Base-by-base conservation (phyloP, 495 filamentous ascomycete species). In the Lasiosphaeriaceae sp. region DNA sequence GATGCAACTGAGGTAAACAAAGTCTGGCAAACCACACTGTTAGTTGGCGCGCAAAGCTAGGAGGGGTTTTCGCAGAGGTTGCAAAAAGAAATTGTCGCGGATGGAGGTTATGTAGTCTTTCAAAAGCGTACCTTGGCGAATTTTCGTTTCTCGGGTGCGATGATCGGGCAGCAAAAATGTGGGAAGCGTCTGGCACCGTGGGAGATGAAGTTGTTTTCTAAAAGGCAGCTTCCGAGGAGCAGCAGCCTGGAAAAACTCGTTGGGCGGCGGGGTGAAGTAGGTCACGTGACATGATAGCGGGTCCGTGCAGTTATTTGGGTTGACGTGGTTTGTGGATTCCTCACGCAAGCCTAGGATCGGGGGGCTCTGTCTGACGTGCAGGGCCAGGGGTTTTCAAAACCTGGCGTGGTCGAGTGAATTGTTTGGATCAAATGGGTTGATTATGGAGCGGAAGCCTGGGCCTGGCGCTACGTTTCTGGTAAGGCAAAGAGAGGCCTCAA, bases 221-320 rank as follows among this genome's bases (percentile, higher is more conserved):
- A 64, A 59, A 63, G 67, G 60, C 65, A 61, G 57, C 57, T 57
- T 50, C 57, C 59, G 61, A 63, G 61, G 62, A 58, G 62, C 66
- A 62, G 67, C 67, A 66, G 68, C 65, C 59, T 66, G 65, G 61
- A 68, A 70, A 70, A 70, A 66, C 67, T 70, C 57, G 67, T 70
- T 65, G 67, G 67, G 67, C 67, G 63, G 67, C 66, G 67, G 67
- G 67, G 63, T 66, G 67, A 59, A 47, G 5, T 39, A 22, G 16
- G n/a, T 35, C 67, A 70, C 67, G 67, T 70, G 67, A 68, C 29
- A 3, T 19, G 9, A 43, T 9, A 9, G 34, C 8, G 11, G 67
- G 67, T 45, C 59, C 47, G 62, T 68, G 62, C 65, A 52, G 55
- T 49, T 44, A 43, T 43, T 43, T 26, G 45, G 2, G 2, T 52